Conservation (phyloP, 345 rosid genomes). For the Nasturtium officinale region DNA sequence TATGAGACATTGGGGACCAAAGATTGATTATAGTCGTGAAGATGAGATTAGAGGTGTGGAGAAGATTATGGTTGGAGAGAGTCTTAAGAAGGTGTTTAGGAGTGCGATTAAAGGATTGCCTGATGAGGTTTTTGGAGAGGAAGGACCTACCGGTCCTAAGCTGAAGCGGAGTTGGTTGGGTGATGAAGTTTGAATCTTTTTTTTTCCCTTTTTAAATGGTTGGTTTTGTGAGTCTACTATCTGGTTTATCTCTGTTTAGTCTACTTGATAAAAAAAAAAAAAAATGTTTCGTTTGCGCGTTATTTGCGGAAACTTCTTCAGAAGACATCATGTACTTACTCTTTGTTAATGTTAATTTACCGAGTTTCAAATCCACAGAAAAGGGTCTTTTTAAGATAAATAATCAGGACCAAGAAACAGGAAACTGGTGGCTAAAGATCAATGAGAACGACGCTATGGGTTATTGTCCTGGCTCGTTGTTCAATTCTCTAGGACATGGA, state of each 20-base stretch:
- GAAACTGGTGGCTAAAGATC: conserved; percentile 65
- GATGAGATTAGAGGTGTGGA: conserved; percentile 55
- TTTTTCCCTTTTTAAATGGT: not conserved
- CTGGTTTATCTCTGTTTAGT: not conserved
- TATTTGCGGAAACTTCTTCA: too few relatives aligned
- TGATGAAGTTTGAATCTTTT: conserved; percentile 52
- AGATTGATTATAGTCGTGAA: conserved; percentile 53
- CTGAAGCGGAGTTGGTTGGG: conserved; percentile 61
- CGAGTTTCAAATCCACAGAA: too few relatives aligned
- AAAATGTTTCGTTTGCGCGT: too few relatives aligned
- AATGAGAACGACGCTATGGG: conserved; percentile 53
- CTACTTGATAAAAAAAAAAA: too few relatives aligned
- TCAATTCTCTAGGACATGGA: conserved; percentile 54
- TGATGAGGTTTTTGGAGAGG: conserved; percentile 63
- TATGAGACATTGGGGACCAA: conserved; percentile 79
- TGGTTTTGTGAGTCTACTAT: not conserved
- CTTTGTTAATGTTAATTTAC: too few relatives aligned
- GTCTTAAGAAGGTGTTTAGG: conserved; percentile 52
- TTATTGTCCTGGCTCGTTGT: conserved; percentile 61
- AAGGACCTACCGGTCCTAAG: conserved; percentile 89
- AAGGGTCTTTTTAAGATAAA: too few relatives aligned
- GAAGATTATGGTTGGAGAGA: conserved; percentile 52
- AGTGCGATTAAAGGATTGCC: conserved; percentile 57
- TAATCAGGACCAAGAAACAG: conserved; percentile 60
- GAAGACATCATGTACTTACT: too few relatives aligned